Conservation (phyloP, 208 protist genomes). For the Trypanosoma platydactyli region DNA sequence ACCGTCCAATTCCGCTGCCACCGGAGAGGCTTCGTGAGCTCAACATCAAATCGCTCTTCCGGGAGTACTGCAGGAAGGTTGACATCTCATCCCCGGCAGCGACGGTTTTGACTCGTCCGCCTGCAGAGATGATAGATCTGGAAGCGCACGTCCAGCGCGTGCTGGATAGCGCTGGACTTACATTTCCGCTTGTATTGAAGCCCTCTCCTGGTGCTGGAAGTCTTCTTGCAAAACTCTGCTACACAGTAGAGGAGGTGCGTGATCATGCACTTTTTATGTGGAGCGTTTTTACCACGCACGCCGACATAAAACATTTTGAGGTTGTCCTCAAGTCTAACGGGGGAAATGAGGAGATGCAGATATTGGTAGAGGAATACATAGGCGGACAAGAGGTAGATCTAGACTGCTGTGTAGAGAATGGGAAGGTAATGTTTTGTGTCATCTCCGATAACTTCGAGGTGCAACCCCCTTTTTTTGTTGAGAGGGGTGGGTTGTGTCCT, state of each 20-base stretch:
- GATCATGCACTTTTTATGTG: constrained; percentile 51
- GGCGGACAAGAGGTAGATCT: constrained; percentile 81
- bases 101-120: constrained; percentile 18
- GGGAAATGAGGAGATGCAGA: constrained; percentile 21
- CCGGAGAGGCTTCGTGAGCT: constrained; percentile 39
- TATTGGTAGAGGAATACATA: constrained; percentile 81
- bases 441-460: constrained; percentile 82
- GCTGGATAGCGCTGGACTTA: background rate
- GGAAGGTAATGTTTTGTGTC: constrained; percentile 50
- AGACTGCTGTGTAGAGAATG: constrained; percentile 71
- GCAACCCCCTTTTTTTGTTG: constrained; percentile 62
- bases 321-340: constrained; percentile 16
- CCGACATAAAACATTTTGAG: constrained; percentile 50
- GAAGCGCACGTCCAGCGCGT: constrained; percentile 1
- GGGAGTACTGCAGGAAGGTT: constrained; percentile 41
- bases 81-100: constrained; percentile 38
- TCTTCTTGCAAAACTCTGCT: constrained; percentile 45
- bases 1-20: constrained; percentile 52
- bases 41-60: constrained; percentile 65
- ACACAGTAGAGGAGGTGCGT: constrained; percentile 40
- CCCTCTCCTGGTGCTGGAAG: constrained; percentile 78
- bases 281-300: constrained; percentile 36
- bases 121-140: constrained; percentile 5
- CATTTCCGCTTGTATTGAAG: constrained; percentile 73
- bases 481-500: constrained; percentile 69